These are phyloP conservation scores for Colletotrichum euphorbiae DNA, from an alignment of 2,329 filamentous ascomycete species.

Conservation along the genomic window DNA sequence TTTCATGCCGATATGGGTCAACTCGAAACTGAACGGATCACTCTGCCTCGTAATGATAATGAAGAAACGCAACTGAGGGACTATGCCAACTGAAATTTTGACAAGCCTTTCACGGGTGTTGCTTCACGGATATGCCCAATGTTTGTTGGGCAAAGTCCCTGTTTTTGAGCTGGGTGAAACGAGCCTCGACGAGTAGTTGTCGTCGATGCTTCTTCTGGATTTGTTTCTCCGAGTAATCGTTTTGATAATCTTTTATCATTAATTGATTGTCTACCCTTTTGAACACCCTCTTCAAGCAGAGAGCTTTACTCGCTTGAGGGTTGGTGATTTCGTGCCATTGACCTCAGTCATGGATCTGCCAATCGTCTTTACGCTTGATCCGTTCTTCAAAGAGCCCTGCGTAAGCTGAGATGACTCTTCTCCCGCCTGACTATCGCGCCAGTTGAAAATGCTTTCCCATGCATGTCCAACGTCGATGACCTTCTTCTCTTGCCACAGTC, in stretches of 20 bases:
- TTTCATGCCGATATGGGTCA: too few species aligned
- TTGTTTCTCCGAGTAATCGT: too few species aligned
- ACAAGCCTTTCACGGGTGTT: too few species aligned
- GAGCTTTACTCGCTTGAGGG: conserved; percentile 28
- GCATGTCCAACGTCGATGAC: conserved; percentile 53
- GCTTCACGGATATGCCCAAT: too few species aligned
- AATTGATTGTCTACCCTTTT: neutral
- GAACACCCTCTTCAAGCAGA: neutral
- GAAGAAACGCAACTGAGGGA: too few species aligned
- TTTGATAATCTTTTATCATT: neutral
- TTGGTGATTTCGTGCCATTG: conserved; percentile 13
- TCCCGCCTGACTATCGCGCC: conserved; percentile 46
- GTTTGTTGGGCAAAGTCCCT: too few species aligned
- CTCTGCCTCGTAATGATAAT: too few species aligned
- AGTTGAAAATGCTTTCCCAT: conserved; percentile 60
- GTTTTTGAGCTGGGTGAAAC: too few species aligned
- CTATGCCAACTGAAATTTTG: too few species aligned
- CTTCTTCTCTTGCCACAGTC: conserved; percentile 61
- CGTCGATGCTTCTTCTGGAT: too few species aligned
- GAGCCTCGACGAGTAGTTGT: too few species aligned
- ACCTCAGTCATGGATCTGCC: conserved; percentile 7
- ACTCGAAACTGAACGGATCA: too few species aligned
- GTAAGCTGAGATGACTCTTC: neutral
- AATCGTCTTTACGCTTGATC: neutral
- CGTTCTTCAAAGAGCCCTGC: neutral